A percentile compares a stretch with the other conserved stretches of the same genome.
Conservation (phyloP, 2,329 filamentous ascomycete genomes). For the Ramularia endophylla region DNA sequence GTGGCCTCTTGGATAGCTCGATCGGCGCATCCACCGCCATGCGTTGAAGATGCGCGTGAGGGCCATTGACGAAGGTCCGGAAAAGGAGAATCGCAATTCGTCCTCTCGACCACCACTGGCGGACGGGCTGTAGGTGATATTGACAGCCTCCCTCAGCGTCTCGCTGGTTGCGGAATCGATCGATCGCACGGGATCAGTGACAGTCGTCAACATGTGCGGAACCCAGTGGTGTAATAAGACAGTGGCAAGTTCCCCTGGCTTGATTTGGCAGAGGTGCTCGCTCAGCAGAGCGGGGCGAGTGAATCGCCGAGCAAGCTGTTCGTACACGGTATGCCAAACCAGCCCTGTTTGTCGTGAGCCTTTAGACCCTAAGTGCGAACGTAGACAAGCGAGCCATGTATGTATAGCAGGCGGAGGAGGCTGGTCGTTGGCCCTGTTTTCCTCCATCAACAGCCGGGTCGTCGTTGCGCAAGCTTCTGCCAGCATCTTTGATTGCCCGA, state of each 20-base stretch:
- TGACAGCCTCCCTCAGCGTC: too few relatives aligned
- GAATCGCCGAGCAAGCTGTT: constrained; percentile 3
- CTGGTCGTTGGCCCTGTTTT: too few relatives aligned
- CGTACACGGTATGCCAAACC: constrained; percentile 16
- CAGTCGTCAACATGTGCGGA: constrained; percentile 2
- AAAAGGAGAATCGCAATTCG: too few relatives aligned
- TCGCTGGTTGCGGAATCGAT: too few relatives aligned
- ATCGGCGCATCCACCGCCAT: too few relatives aligned
- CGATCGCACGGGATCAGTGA: too few relatives aligned
- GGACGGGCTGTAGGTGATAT: too few relatives aligned
- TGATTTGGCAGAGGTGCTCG: constrained; percentile 12
- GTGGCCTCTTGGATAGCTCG: too few relatives aligned
- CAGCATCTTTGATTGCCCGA: too few relatives aligned
- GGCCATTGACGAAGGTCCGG: too few relatives aligned
- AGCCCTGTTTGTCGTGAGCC: not conserved
- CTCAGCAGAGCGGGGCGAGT: constrained; percentile 7
- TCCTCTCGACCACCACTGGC: too few relatives aligned
- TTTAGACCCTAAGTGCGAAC: not conserved
- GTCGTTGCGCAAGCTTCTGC: not conserved
- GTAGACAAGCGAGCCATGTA: constrained; percentile 9
- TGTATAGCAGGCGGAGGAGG: not conserved
- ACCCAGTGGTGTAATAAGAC: constrained; percentile 19
- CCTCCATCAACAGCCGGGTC: not conserved
- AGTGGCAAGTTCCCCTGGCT: constrained; percentile 6
- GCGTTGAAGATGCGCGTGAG: too few relatives aligned